Percentiles rank a stretch among this genome's conserved stretches.
Conservation (phyloP, 495 filamentous ascomycete genomes). For the Neurospora terricola region DNA sequence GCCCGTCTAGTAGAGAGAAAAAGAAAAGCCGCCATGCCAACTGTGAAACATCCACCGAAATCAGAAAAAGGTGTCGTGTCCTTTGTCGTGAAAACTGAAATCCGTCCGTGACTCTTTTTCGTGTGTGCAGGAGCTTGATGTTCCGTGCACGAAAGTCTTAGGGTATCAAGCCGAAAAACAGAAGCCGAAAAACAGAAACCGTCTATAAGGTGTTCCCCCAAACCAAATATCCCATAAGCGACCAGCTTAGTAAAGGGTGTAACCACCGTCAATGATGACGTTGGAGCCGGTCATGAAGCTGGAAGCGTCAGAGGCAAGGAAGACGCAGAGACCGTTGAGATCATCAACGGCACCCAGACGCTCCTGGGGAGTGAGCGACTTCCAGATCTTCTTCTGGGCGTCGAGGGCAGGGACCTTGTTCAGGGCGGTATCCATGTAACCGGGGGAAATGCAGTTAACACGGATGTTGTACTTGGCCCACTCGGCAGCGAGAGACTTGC, state of each 20-base stretch:
- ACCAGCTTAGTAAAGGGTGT: constrained; percentile 32
- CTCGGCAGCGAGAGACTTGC: constrained; percentile 68
- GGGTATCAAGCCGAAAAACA: background rate
- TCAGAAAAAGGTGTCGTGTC: background rate
- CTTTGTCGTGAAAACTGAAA: background rate
- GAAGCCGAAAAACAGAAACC: background rate
- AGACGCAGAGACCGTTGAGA: constrained; percentile 68
- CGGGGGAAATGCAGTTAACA: constrained; percentile 69
- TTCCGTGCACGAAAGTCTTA: background rate
- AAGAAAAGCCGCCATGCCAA: background rate
- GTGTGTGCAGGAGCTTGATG: background rate
- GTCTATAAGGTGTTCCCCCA: background rate
- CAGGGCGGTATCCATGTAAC: constrained; percentile 72
- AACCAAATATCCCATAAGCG: background rate
- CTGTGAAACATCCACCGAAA: background rate
- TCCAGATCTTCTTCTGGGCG: constrained; percentile 74
- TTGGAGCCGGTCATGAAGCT: constrained; percentile 73
- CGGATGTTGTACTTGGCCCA: constrained; percentile 68
- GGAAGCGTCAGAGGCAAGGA: constrained; percentile 63
- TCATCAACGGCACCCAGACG: constrained; percentile 67
- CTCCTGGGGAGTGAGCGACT: constrained; percentile 58
- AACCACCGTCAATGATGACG: constrained; percentile 62
- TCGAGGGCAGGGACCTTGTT: constrained; percentile 65
- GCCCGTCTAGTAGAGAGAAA: background rate
- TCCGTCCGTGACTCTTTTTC: background rate